Evolutionary conservation across 495 filamentous ascomycete genomes (phyloP), one percentile per base, ranked within the genome.

Genomic region (Daldinia caldariorum): DNA sequence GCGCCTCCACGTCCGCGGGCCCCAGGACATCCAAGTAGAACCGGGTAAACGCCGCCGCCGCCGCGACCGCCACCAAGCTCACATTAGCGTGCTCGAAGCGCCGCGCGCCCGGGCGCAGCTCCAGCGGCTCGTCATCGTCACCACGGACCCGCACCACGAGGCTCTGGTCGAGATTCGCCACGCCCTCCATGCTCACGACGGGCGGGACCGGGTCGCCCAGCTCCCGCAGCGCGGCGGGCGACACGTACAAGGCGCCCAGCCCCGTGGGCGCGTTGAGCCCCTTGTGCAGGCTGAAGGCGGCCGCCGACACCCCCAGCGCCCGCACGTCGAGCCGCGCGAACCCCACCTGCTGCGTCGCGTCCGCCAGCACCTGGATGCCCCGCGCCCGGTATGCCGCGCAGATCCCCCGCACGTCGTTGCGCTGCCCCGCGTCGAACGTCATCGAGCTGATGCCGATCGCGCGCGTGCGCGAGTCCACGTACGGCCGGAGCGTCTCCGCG

Each of bases 81-180:
- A 72, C 60, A 29, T 74, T 74, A 29, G 58, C 49, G 26, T 74
- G 72, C 45, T 74, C 72, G 61, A 74, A 74, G 26, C 72, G 60
- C 5, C 68, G 50, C 32, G 72, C 69, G 12, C 57, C 58, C 37
- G 59, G 58, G 38, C 55, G 62, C 37, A 61, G 31, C 12, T 58
- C 51, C 38, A 68, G 34, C 18, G 56, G 57, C 39, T 58, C 59
- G 7, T 66, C 56, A 6, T n/a, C n/a, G n/a, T n/a, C n/a, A n/a
- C n/a, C n/a, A n/a, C n/a, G n/a, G n/a, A 10, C 57, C 10, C 26
- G 14, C 0, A 68, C 68, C 1, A 71, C 26, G 6, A 67, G 34
- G 12, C 53, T 43, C 50, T 67, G 59, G 12, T 12, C 6, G 13
- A 63, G 29, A 16, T 71, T 69, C 26, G 16, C 2, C 12, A 69